A percentile compares a stretch with the other conserved stretches of the same genome.
Evolutionary conservation across 176 grass and related monocot species (phyloP).

Genomic region (Alopecurus myosuroides): DNA sequence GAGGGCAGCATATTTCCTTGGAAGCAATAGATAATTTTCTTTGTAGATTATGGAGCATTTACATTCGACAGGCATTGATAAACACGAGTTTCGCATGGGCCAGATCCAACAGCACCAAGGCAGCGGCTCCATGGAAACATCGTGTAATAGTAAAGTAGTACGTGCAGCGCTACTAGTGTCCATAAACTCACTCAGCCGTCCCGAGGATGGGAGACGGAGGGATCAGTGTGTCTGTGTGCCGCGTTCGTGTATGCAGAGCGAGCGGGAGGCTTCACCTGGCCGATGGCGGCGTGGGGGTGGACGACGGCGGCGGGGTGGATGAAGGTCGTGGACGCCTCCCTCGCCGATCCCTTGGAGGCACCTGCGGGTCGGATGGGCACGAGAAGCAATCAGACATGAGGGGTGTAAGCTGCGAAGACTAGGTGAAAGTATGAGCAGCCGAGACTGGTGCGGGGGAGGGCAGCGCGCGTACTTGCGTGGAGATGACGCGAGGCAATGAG

Average conservation of each 20-base stretch:
- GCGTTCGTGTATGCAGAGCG: neutral
- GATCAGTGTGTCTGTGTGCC: neutral
- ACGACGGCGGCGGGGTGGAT: conserved; percentile 52
- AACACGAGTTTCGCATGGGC: neutral
- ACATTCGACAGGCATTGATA: neutral
- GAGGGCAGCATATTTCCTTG: neutral
- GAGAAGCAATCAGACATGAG: neutral
- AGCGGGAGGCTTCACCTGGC: conserved; percentile 44
- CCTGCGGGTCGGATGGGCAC: neutral
- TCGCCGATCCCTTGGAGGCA: conserved; percentile 10
- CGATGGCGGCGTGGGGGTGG: conserved; percentile 64
- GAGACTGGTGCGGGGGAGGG: neutral
- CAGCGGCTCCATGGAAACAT: neutral
- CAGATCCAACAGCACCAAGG: conserved; percentile 5
- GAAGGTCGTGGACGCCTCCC: conserved; percentile 24
- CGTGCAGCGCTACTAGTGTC: neutral
- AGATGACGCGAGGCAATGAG: conserved; percentile 19
- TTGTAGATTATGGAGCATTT: neutral
- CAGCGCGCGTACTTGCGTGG: conserved; percentile 34
- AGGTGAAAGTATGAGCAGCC: neutral
- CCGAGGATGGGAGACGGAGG: neutral
- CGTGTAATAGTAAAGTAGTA: neutral
- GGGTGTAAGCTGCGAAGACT: neutral
- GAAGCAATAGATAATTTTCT: neutral
- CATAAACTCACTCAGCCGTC: neutral